phyloP scores from a whole-genome alignment of 441 rosid species.

The Pelargonium cotyledonis region DNA sequence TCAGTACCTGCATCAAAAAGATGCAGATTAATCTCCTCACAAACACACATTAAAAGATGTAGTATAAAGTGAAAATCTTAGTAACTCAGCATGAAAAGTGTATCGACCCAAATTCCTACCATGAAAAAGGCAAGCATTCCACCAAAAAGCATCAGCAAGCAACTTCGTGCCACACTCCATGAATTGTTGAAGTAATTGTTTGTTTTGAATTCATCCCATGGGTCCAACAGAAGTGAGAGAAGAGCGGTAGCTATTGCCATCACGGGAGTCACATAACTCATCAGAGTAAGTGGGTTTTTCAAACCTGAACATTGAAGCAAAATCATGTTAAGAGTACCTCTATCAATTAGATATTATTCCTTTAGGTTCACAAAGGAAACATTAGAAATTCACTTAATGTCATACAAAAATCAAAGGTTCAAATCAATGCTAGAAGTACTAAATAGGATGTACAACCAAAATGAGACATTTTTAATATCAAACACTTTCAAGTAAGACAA shows the following conservation, averaged over 20 bases:
- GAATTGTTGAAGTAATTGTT: conserved; percentile 73
- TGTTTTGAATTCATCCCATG: conserved; percentile 71
- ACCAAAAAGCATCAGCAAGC: conserved; percentile 88
- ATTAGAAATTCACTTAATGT: not conserved
- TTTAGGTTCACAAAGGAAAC: no score
- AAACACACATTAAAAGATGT: not conserved
- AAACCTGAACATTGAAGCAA: conserved; percentile 45
- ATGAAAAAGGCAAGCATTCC: conserved; percentile 92
- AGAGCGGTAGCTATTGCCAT: conserved; percentile 80
- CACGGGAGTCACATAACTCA: conserved; percentile 79
- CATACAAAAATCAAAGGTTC: not conserved
- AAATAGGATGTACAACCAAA: not conserved
- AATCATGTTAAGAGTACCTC: conserved; percentile 4
- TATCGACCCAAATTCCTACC: conserved; percentile 41
- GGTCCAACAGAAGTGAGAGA: conserved; percentile 82
- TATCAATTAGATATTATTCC: not conserved
- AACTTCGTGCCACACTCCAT: conserved; percentile 70
- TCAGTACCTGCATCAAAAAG: conserved; percentile 62
- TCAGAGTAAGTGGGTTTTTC: conserved; percentile 81
- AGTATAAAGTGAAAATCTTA: not conserved
- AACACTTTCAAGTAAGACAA: not conserved
- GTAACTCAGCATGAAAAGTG: not conserved
- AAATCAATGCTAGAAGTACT: not conserved
- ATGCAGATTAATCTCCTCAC: conserved; percentile 10
- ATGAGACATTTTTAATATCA: not conserved